Evolutionary conservation across 192 early-diverging fungal species (phyloP), one percentile per base, ranked within the genome.

Genomic region (Coemansia sp.): DNA sequence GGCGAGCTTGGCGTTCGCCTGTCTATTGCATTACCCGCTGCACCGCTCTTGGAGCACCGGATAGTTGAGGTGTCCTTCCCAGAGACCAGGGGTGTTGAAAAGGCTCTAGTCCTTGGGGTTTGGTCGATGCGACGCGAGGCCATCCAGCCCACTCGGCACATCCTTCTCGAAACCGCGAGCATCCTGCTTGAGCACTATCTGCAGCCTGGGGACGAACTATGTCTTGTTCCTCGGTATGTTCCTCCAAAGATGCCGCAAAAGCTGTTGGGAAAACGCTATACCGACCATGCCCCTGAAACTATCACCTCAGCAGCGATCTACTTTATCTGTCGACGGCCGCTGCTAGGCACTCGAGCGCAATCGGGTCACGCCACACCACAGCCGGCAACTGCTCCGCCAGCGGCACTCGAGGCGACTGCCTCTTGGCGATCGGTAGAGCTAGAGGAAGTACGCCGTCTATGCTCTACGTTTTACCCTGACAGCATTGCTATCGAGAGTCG

Each of bases 171-270:
- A 26, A 46, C 65, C 2, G 62, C 69, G 10, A 64, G 65, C 8
- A 53, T 68, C 1, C 43, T 74, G 36, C 69, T 80, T 10, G 72
- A 71, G 73, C 66, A 67, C 55, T 69, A 65, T 24, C 24, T 75
- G 48, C 64, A 45, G 53, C 28, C 69, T 4, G 61, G 53, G 5
- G 65, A 74, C 40, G 46, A 53, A 7, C 28, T 80, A 51, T 65
- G 73, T 26, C 43, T 80, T 39, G 62, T 50, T 20, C 59, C 71
- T 23, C 45, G 57, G 37, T 65, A 51, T 20, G 28, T 24, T 42
- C 8, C 9, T 39, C 45, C 21, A 37, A 31, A 36, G 43, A 26
- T 2, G 18, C 23, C 8, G n/a, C 23, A 14, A 51, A 51, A 51
- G 23, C 11, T 24, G 48, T 14, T 26, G 51, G 51, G 24, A 5